Conservation (phyloP, 164 flowering plant genomes). For the Magnolia changhungtana region DNA sequence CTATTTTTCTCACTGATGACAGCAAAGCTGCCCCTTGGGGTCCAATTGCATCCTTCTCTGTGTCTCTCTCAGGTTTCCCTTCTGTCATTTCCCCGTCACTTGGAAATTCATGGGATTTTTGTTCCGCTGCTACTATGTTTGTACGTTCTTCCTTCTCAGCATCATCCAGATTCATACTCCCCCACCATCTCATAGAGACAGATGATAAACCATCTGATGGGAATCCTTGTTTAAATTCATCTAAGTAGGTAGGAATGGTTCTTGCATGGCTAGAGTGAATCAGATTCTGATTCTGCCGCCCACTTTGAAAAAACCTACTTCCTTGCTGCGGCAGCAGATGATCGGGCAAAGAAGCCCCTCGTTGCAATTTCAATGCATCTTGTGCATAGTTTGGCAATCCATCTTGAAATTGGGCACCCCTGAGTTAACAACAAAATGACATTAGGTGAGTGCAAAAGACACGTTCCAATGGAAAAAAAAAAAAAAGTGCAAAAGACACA, state of each 20-base stretch:
- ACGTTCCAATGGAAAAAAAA: not conserved
- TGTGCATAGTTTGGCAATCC: constrained; percentile 14
- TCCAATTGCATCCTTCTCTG: constrained; percentile 8
- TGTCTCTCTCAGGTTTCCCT: constrained; percentile 14
- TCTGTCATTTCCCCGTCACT: not conserved
- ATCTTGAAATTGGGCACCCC: constrained; percentile 25
- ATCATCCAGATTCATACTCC: constrained; percentile 25
- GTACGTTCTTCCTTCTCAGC: constrained; percentile 20
- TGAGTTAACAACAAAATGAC: constrained; percentile 1
- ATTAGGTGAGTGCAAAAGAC: not conserved
- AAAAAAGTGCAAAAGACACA: not conserved
- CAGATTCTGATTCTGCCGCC: constrained; percentile 13
- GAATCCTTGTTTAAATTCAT: constrained; percentile 72
- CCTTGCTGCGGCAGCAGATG: constrained; percentile 34
- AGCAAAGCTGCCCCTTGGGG: constrained; percentile 33
- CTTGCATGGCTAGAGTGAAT: constrained; percentile 21
- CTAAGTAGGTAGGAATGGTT: constrained; percentile 26
- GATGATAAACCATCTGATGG: constrained; percentile 62
- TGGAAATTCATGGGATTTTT: constrained; percentile 13
- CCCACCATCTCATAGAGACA: constrained; percentile 64
- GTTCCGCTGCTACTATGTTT: constrained; percentile 16
- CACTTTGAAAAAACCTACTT: constrained; percentile 23
- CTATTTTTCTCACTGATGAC: constrained; percentile 42
- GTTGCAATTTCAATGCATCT: constrained; percentile 20
- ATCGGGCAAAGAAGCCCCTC: constrained; percentile 7